Evolutionary conservation across 306 rosid species (phyloP).

Genomic region (Ormosia emarginata): DNA sequence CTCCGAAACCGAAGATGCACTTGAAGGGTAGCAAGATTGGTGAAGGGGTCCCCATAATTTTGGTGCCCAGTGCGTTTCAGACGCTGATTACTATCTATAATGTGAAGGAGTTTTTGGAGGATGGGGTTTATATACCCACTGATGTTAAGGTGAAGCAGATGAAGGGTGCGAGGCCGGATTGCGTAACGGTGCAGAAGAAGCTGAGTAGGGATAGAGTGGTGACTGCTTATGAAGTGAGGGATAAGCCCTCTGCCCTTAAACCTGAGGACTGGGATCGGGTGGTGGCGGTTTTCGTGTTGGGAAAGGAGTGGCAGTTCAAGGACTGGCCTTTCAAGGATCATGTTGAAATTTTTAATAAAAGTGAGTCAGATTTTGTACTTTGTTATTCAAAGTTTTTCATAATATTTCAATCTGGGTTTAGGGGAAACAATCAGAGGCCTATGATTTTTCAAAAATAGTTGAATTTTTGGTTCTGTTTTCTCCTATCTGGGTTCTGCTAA

Average conservation of each 20-base stretch:
- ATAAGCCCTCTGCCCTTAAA: constrained; percentile 84
- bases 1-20: constrained; percentile 78
- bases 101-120: constrained; percentile 94
- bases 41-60: constrained; percentile 90
- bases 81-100: constrained; percentile 84
- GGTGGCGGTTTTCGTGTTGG: constrained; percentile 91
- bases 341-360: constrained; percentile 48
- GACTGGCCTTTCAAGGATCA: constrained; percentile 52
- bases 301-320: constrained; percentile 86
- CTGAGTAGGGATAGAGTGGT: constrained; percentile 95
- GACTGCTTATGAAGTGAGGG: constrained; percentile 96
- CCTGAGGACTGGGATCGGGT: constrained; percentile 96
- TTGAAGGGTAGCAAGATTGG: constrained; percentile 80
- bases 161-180: constrained; percentile 87
- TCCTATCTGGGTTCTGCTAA: neutral
- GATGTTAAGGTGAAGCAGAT: constrained; percentile 92
- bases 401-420: neutral
- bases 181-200: constrained; percentile 98
- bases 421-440: neutral
- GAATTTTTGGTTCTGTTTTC: neutral
- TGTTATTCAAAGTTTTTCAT: neutral
- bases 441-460: neutral
- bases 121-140: constrained; percentile 82
- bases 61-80: constrained; percentile 93
- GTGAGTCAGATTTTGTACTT: neutral